Evolutionary conservation across 1,139 yeast genomes (phyloP).

Genomic region (Debaryomycetaceae sp.): DNA sequence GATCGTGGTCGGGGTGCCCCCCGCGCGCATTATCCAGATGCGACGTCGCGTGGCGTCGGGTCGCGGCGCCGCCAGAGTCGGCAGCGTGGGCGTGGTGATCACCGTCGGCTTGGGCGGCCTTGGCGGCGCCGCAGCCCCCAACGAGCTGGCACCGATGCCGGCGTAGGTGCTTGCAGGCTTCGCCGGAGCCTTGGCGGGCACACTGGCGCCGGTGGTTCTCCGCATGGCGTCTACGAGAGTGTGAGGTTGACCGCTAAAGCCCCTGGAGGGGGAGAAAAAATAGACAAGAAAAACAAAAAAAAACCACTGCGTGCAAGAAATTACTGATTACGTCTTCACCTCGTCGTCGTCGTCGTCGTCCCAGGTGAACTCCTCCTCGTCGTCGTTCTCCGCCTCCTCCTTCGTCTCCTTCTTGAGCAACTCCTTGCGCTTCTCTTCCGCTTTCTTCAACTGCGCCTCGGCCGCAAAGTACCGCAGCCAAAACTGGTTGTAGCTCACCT

Average conservation of each 20-base stretch:
- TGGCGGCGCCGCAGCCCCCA: conserved; percentile 2
- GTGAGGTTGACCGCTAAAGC: no score
- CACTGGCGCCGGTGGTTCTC: no score
- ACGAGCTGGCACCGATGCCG: no score
- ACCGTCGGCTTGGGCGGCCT: conserved; percentile 10
- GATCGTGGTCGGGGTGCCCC: conserved; percentile 66
- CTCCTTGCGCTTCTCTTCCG: conserved; percentile 64
- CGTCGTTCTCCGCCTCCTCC: conserved; percentile 36
- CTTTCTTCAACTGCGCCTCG: conserved; percentile 51
- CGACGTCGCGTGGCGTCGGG: no score
- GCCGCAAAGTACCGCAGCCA: conserved; percentile 73
- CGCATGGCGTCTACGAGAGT: no score
- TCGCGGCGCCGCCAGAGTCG: no score
- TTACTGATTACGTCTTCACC: no score
- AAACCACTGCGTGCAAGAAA: no score
- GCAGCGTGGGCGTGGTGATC: conserved; percentile 9
- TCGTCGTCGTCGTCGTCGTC: conserved; percentile 8
- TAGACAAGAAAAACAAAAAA: no score
- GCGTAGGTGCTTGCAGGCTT: no score
- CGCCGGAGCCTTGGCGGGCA: no score
- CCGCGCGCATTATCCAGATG: conserved; percentile 61
- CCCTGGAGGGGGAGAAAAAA: no score
- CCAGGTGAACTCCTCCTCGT: conserved; percentile 49
- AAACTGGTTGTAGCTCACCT: conserved; percentile 56
- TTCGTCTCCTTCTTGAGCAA: conserved; percentile 37